Base-by-base conservation (phyloP, 306 rosid genomes). In the Corylus avellana region DNA sequence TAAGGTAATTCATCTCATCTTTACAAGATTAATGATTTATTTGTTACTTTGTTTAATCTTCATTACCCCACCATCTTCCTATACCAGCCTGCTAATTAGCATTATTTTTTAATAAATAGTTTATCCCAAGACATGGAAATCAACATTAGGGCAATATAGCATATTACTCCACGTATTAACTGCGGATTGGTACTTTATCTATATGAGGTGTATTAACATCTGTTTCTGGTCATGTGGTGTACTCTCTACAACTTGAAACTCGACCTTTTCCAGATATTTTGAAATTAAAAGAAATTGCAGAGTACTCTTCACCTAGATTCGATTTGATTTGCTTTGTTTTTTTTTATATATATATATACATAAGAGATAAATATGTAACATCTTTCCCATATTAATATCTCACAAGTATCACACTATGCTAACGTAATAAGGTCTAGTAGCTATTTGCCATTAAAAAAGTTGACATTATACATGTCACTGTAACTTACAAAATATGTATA, bases 1-100 rank as follows among this genome's bases (percentile, higher is more conserved):
- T 77, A 88, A 87, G 98, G 99, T 95, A 86, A 89, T 59, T 13
- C 58, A 5, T 50, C 62, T 18, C 32, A 13, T 54, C 85, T 59
- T 68, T 78, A 55, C 59, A 42, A 5, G 3, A 9, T 42, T 67
- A 17, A 3, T 37, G 72, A 42, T 39, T 67, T 42, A 17, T 39
- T 42, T 42, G 16, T 39, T 42, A 22, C 51, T 4, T 42, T 14
- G 9, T 70, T 20, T 39, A 32, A 32, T 32, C 2, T 32, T 32
- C 35, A 32, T 1, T 32, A 32, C 2, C 35, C 35, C 35, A 1
- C 0, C 35, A 32, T 32, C 35, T 32, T 32, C 35, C 35, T 32
- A 32, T 32, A 32, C 35, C 35, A 1, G 35, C 35, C 35, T 32
- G 2, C 35, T 1, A 32, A 32, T 32, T 32, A 32, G 35, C 35